Evolutionary conservation across 805 yeast species (phyloP).

Genomic region (Sungouiella blattae): DNA sequence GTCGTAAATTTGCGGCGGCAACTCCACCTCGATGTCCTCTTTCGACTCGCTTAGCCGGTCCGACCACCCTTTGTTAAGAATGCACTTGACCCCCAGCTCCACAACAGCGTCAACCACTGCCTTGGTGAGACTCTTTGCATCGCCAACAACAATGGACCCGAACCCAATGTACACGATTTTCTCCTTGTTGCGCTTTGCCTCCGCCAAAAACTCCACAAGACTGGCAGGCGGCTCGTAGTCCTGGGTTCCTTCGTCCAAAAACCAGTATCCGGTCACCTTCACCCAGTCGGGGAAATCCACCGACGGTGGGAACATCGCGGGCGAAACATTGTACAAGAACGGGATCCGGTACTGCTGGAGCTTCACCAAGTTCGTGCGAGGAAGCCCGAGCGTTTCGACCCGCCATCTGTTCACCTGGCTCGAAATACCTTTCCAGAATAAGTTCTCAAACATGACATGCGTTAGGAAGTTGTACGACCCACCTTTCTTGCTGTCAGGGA

Average conservation of each 20-base stretch:
- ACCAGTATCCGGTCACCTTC: constrained; percentile 96
- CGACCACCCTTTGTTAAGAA: constrained; percentile 93
- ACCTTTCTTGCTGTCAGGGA: constrained; percentile 89
- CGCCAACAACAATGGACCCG: constrained; percentile 89
- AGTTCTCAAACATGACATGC: constrained; percentile 87
- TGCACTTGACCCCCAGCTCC: constrained; percentile 79
- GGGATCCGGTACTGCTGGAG: constrained; percentile 81
- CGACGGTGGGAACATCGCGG: constrained; percentile 85
- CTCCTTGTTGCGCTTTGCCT: constrained; percentile 58
- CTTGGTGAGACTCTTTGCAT: constrained; percentile 72
- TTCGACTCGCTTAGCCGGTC: constrained; percentile 52
- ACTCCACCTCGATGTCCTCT: constrained; percentile 33
- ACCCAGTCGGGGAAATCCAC: constrained; percentile 95
- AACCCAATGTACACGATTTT: constrained; percentile 89
- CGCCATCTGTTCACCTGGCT: constrained; percentile 89
- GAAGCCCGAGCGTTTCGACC: constrained; percentile 57
- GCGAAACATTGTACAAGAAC: constrained; percentile 84
- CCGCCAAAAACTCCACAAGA: constrained; percentile 54
- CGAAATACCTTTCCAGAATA: constrained; percentile 90
- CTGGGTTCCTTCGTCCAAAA: constrained; percentile 61
- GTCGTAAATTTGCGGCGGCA: constrained; percentile 68
- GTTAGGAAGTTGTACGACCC: constrained; percentile 91
- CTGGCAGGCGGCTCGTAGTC: constrained; percentile 58
- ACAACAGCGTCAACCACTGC: constrained; percentile 77
- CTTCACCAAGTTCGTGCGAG: constrained; percentile 63